These are phyloP conservation scores for Chrysoporthe puriensis DNA, from an alignment of 2,329 filamentous ascomycete genomes.

Conservation along the genomic window DNA sequence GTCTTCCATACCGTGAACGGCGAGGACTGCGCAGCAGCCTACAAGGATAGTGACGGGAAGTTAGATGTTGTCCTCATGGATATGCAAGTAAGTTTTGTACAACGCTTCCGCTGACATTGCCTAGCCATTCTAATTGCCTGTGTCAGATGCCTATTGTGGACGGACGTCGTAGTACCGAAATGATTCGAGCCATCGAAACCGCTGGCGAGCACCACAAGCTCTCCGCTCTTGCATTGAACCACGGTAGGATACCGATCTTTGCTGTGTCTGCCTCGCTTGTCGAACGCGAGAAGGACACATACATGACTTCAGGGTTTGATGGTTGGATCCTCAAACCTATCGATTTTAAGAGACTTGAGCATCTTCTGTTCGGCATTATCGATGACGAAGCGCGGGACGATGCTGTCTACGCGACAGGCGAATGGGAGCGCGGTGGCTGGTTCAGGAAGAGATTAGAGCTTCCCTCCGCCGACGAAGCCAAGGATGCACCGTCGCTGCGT, in stretches of 20 bases:
- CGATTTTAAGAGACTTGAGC: slow-evolving; percentile 74
- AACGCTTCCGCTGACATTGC: background rate
- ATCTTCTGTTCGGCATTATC: slow-evolving; percentile 70
- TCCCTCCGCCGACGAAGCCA: slow-evolving; percentile 19
- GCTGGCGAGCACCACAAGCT: slow-evolving; percentile 49
- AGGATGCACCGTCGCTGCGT: slow-evolving; percentile 21
- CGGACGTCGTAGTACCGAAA: slow-evolving; percentile 78
- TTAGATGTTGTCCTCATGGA: slow-evolving; percentile 91
- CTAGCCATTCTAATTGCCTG: background rate
- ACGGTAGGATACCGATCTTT: slow-evolving; percentile 77
- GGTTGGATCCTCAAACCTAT: slow-evolving; percentile 92
- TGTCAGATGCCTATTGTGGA: slow-evolving; percentile 88
- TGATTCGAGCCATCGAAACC: slow-evolving; percentile 77
- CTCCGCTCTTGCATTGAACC: slow-evolving; percentile 61
- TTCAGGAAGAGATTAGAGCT: slow-evolving; percentile 48
- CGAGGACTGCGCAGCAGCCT: slow-evolving; percentile 77
- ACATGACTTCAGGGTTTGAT: slow-evolving; percentile 81
- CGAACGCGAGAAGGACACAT: slow-evolving; percentile 69
- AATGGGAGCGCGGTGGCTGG: slow-evolving; percentile 90
- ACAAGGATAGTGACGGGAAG: slow-evolving; percentile 61
- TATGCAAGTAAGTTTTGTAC: slow-evolving; percentile 70
- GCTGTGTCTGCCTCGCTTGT: slow-evolving; percentile 83
- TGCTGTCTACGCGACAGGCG: slow-evolving; percentile 70
- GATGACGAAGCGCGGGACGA: slow-evolving; percentile 59
- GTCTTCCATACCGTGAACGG: slow-evolving; percentile 79